Base-by-base conservation (phyloP, 108 stramenopile species). In the Nannochloropsis salina region DNA sequence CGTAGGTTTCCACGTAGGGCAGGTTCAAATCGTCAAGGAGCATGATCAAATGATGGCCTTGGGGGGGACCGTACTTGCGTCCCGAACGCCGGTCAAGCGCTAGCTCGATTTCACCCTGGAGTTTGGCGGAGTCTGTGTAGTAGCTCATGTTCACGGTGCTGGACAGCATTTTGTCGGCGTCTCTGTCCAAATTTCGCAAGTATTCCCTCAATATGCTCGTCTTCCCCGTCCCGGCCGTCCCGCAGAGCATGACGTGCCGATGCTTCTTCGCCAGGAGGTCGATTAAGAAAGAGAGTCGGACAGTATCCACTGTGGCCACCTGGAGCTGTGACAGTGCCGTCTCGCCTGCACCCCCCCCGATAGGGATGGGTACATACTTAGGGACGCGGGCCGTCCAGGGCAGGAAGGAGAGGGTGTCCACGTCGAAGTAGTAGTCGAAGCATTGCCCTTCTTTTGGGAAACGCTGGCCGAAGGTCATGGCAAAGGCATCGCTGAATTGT, bases 11-110 rank as follows among this genome's bases (percentile, higher is more conserved):
- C 6, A 95, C 91, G 90, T 94, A 94, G n/a, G 95, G 95, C 83
- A 96, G 91, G 88, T 96, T 96, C 92, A 96, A 90, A 86, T 96
- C 95, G 47, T 96, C 95, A 45, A 96, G 90, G 87, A 95, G 95
- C 74, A 93, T 92, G 42, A 95, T 86, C 82, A 95, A 90, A 80
- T 93, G 94, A 81, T 94, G 95, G 44, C 92, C 93, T 43, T 94
- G 92, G 11, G 95, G 95, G 5, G 95, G 95, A 44, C 95, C 95
- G 82, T 93, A 95, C 42, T 91, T 86, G 80, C 93, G 89, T 10
- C 94, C 94, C 8, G 93, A 93, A 85, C 95, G 91, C 92, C 95
- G 95, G 85, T 95, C 95, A 82, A 96, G 94, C 44, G 94, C 90
- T 11, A 94, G 90, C 83, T 96, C 95, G 18, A 96, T 83, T 43